Evolutionary conservation across 768 basidiomycete genomes (phyloP).

Genomic region (Pleurotus tuber-regium): DNA sequence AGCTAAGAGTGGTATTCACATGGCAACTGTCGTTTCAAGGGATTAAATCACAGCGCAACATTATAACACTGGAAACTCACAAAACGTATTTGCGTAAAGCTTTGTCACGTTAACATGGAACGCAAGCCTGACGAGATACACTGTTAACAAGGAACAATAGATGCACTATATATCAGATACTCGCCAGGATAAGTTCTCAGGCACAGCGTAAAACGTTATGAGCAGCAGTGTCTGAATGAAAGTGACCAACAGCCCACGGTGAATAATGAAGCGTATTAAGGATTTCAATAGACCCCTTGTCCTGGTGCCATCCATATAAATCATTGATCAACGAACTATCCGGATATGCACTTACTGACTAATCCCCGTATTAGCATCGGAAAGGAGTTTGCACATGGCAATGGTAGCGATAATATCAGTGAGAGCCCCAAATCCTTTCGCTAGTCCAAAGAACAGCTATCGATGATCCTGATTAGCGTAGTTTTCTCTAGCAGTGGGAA

Average conservation of each 20-base stretch:
- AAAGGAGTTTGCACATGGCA: conserved; percentile 40
- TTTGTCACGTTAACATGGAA: conserved; percentile 48
- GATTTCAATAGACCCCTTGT: conserved; percentile 36
- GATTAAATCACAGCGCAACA: neutral
- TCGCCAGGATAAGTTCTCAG: conserved; percentile 37
- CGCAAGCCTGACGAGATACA: conserved; percentile 35
- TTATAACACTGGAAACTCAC: conserved; percentile 32
- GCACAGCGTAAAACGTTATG: conserved; percentile 37
- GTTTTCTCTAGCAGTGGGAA: no score
- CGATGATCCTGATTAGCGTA: no score
- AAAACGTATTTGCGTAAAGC: conserved; percentile 48
- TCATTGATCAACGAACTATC: neutral
- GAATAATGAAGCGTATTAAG: conserved; percentile 38
- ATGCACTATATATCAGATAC: neutral
- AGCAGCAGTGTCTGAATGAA: conserved; percentile 38
- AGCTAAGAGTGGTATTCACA: conserved; percentile 23
- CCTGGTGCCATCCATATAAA: conserved; percentile 19
- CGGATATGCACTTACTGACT: conserved; percentile 25
- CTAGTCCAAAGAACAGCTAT: conserved; percentile 41
- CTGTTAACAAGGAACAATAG: neutral
- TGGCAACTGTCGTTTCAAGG: no score
- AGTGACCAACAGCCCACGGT: conserved; percentile 43
- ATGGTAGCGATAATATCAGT: conserved; percentile 44
- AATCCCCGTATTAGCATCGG: conserved; percentile 36
- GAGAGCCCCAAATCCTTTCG: conserved; percentile 41